A percentile compares a stretch with the other conserved stretches of the same genome.
These are phyloP conservation scores for Sugiyamaella smithiae DNA, from an alignment of 805 yeast species.

Conservation along the genomic window DNA sequence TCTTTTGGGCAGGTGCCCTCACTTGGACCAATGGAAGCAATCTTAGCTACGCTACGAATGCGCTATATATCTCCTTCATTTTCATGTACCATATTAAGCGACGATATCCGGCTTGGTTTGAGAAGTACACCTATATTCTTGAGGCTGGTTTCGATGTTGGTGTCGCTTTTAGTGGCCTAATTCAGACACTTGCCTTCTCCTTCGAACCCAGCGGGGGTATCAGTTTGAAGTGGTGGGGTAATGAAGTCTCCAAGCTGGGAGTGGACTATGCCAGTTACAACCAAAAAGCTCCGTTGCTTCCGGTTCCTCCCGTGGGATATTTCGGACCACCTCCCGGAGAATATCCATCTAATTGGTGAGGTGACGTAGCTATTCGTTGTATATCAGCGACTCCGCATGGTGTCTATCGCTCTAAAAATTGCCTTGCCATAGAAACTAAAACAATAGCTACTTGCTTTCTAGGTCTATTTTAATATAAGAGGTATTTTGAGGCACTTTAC, in stretches of 20 bases:
- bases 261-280: conserved; percentile 11
- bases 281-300: background rate
- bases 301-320: conserved; percentile 4
- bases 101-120: conserved; percentile 49
- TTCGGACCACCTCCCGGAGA: conserved; percentile 8
- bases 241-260: conserved; percentile 27
- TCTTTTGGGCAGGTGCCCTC: conserved; percentile 45
- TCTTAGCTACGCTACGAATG: conserved; percentile 42
- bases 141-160: conserved; percentile 49
- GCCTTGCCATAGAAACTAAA: too few species aligned
- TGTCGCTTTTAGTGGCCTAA: conserved; percentile 45
- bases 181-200: conserved; percentile 50
- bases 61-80: conserved; percentile 38
- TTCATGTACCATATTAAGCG: conserved; percentile 45
- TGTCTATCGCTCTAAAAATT: too few species aligned
- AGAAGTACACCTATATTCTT: conserved; percentile 48
- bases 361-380: too few species aligned
- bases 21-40: conserved; percentile 41
- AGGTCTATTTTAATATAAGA: too few species aligned
- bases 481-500: too few species aligned
- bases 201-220: conserved; percentile 38
- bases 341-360: too few species aligned
- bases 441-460: too few species aligned
- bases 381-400: too few species aligned
- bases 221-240: conserved; percentile 49